Conservation (phyloP, 495 filamentous ascomycete species). For the Baudoinia panamericana region DNA sequence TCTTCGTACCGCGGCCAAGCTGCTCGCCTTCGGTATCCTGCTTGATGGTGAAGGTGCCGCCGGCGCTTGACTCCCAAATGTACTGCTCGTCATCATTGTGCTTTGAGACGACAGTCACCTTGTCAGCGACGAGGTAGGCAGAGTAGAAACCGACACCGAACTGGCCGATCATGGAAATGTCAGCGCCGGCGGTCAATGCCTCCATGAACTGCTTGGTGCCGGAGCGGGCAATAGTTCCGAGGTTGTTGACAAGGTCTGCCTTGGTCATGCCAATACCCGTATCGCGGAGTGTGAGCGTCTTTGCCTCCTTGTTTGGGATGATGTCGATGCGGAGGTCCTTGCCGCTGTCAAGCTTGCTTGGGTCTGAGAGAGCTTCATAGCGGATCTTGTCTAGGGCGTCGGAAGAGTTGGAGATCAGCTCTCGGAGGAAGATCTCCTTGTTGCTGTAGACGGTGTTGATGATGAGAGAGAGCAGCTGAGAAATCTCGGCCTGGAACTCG, state of each 20-base stretch:
- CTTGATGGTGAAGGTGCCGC: constrained; percentile 90
- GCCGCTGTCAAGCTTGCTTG: constrained; percentile 86
- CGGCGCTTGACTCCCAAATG: constrained; percentile 95
- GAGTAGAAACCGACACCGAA: constrained; percentile 99
- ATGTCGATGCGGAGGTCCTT: constrained; percentile 98
- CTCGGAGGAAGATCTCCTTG: constrained; percentile 99
- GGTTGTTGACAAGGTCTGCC: constrained; percentile 93
- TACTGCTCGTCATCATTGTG: constrained; percentile 99
- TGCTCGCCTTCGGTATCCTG: constrained; percentile 82
- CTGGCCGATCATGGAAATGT: constrained; percentile 99
- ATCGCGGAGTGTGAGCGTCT: constrained; percentile 93
- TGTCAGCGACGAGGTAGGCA: constrained; percentile 96
- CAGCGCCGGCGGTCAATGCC: constrained; percentile 91
- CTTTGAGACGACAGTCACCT: constrained; percentile 90
- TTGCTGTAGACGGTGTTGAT: constrained; percentile 99
- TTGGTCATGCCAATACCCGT: constrained; percentile 99
- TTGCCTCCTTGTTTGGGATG: constrained; percentile 88
- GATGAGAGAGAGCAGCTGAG: constrained; percentile 96
- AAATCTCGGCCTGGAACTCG: constrained; percentile 99
- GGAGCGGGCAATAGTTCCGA: constrained; percentile 96
- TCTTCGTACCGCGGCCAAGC: constrained; percentile 90
- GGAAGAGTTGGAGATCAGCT: constrained; percentile 92
- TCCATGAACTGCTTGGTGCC: constrained; percentile 99
- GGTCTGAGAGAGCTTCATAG: constrained; percentile 93
- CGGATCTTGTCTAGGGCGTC: constrained; percentile 99